A percentile compares a stretch with the other conserved stretches of the same genome.
These are phyloP conservation scores for Euphorbia lathyris DNA, from an alignment of 345 rosid species.

Conservation along the genomic window DNA sequence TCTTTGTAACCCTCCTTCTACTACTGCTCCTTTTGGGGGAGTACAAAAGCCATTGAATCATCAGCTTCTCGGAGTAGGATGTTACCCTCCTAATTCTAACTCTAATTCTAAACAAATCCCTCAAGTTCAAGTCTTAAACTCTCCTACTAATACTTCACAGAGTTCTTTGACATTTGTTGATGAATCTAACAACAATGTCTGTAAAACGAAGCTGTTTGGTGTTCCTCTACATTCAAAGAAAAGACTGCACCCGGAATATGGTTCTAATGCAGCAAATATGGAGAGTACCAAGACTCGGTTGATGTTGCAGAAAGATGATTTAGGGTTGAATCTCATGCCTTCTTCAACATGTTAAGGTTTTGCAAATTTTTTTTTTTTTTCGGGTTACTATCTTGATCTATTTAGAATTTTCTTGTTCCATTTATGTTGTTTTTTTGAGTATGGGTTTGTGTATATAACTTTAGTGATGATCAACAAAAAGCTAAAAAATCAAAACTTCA, in stretches of 20 bases:
- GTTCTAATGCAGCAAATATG: slow-evolving; percentile 24
- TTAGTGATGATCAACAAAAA: slow-evolving; percentile 26
- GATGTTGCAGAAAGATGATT: slow-evolving; percentile 72
- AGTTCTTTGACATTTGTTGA: slow-evolving; percentile 39
- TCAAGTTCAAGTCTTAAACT: slow-evolving; percentile 27
- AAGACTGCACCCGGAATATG: slow-evolving; percentile 48
- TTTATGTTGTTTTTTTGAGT: slow-evolving; percentile 21
- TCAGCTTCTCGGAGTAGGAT: slow-evolving; percentile 40
- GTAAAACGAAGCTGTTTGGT: slow-evolving; percentile 74
- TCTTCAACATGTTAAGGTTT: slow-evolving; percentile 51
- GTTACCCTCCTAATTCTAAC: slow-evolving; percentile 7
- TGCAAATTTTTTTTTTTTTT: neutral
- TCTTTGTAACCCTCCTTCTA: slow-evolving; percentile 33
- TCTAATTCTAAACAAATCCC: slow-evolving; percentile 18
- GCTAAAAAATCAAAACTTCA: slow-evolving; percentile 10
- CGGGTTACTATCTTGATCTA: slow-evolving; percentile 12
- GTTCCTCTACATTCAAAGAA: slow-evolving; percentile 72
- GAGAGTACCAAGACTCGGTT: slow-evolving; percentile 62
- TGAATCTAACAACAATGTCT: slow-evolving; percentile 26
- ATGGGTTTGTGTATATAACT: slow-evolving; percentile 47
- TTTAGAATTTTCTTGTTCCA: slow-evolving; percentile 20
- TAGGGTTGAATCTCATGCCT: slow-evolving; percentile 81
- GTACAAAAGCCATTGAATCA: slow-evolving; percentile 43
- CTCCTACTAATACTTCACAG: slow-evolving; percentile 38
- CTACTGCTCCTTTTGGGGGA: slow-evolving; percentile 21